Conservation (phyloP, 1,284 basidiomycete species). For the Phlebopus sp. region DNA sequence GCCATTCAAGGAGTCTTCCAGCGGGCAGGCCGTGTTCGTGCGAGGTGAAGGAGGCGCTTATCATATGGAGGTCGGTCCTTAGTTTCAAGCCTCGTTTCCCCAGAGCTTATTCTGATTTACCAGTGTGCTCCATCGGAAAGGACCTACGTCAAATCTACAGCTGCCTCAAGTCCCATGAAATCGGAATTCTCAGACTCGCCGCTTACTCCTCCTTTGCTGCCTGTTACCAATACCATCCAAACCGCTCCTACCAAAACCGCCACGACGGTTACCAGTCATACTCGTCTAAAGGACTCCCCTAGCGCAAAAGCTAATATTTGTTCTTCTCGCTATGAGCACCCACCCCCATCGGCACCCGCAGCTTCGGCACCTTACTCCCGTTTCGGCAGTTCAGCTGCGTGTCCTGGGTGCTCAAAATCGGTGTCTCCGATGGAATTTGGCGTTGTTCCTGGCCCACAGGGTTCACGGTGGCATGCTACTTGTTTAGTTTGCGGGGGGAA, state of each 20-base stretch:
- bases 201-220: conserved; percentile 17
- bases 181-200: conserved; percentile 19
- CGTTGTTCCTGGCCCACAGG: conserved; percentile 77
- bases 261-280: conserved; percentile 14
- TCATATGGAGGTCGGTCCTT: conserved; percentile 59
- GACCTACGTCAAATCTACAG: conserved; percentile 34
- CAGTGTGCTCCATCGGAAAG: conserved; percentile 65
- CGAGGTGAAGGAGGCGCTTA: conserved; percentile 62
- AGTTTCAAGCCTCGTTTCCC: not conserved
- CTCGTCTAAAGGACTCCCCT: conserved; percentile 13
- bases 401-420: conserved; percentile 67
- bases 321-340: conserved; percentile 47
- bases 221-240: conserved; percentile 24
- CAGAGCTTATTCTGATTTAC: conserved; percentile 10
- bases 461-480: conserved; percentile 70
- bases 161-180: conserved; percentile 21
- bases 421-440: conserved; percentile 81
- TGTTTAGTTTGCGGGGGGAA: conserved; percentile 81
- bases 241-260: conserved; percentile 23
- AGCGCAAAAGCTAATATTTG: conserved; percentile 17
- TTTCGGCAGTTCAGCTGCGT: conserved; percentile 61
- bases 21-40: conserved; percentile 66
- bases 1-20: conserved; percentile 57
- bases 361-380: conserved; percentile 47
- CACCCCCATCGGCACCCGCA: conserved; percentile 38